phyloP scores from a whole-genome alignment of 768 basidiomycete genomes.

The Piloderma croceum region DNA sequence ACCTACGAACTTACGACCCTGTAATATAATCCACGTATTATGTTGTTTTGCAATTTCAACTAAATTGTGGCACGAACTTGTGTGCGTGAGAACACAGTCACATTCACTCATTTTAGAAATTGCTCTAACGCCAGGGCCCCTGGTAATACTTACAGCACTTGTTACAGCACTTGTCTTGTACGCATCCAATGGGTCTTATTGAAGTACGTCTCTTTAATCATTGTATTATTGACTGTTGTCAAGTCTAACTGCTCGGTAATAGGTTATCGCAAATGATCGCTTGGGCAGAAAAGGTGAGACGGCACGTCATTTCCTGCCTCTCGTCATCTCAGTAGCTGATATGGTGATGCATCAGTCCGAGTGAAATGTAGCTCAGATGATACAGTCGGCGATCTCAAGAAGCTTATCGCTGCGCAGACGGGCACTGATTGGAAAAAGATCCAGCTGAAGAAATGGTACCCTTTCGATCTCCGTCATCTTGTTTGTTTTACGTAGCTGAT shows the following conservation, averaged over 20 bases:
- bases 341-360: conserved; percentile 70
- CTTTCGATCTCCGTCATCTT: conserved; percentile 19
- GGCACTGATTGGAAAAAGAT: conserved; percentile 87
- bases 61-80: no score
- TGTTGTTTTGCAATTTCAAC: no score
- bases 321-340: not conserved
- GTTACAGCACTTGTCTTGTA: no score
- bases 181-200: conserved; percentile 53
- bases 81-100: no score
- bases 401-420: conserved; percentile 92
- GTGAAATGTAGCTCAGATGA: conserved; percentile 95
- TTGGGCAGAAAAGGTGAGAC: conserved; percentile 82
- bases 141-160: no score
- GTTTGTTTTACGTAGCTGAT: not conserved
- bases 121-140: no score
- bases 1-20: no score
- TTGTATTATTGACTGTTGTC: not conserved
- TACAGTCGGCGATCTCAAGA: conserved; percentile 96
- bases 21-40: no score
- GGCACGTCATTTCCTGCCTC: conserved; percentile 6
- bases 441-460: conserved; percentile 93
- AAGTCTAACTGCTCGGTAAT: conserved; percentile 14
- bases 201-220: conserved; percentile 33
- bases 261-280: conserved; percentile 96
- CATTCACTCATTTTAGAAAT: no score